Conservation (phyloP, 2,329 filamentous ascomycete genomes). For the Aspergillus sp. region DNA sequence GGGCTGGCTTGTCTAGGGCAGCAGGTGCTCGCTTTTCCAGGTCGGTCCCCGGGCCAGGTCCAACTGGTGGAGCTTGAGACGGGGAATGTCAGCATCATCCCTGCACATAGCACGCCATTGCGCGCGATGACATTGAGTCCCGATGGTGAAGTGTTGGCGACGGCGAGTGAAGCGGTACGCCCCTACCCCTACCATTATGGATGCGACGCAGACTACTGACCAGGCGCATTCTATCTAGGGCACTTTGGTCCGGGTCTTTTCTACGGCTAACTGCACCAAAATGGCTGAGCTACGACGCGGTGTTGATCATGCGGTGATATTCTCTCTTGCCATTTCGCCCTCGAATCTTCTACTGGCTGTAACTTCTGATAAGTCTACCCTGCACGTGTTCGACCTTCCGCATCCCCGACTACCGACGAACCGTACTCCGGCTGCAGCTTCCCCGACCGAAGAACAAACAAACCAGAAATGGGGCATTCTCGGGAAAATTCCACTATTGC, state of each 20-base stretch:
- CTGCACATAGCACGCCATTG: conserved; percentile 79
- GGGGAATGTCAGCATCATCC: conserved; percentile 87
- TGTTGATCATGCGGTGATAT: conserved; percentile 83
- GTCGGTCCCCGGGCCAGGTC: conserved; percentile 83
- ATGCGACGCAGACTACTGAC: conserved; percentile 20
- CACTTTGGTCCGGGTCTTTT: conserved; percentile 84
- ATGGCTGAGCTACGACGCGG: conserved; percentile 84
- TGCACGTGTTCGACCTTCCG: conserved; percentile 90
- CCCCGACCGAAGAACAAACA: conserved; percentile 48
- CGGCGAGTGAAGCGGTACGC: conserved; percentile 76
- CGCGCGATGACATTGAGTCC: conserved; percentile 77
- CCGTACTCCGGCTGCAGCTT: conserved; percentile 39
- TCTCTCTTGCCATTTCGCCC: conserved; percentile 84
- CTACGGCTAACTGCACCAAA: conserved; percentile 75
- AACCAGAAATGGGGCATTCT: conserved; percentile 83
- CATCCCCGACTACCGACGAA: conserved; percentile 37
- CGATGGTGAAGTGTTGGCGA: conserved; percentile 80
- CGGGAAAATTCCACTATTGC: conserved; percentile 79
- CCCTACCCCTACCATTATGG: not conserved
- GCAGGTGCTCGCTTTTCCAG: conserved; percentile 78
- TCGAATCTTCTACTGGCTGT: conserved; percentile 78
- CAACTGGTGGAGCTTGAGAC: conserved; percentile 79
- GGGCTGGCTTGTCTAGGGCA: conserved; percentile 78
- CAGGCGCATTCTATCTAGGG: conserved; percentile 53
- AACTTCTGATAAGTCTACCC: conserved; percentile 93